These are phyloP conservation scores for Zhuliangozyma blackwelliae DNA, from an alignment of 1,139 yeast genomes.

Conservation along the genomic window DNA sequence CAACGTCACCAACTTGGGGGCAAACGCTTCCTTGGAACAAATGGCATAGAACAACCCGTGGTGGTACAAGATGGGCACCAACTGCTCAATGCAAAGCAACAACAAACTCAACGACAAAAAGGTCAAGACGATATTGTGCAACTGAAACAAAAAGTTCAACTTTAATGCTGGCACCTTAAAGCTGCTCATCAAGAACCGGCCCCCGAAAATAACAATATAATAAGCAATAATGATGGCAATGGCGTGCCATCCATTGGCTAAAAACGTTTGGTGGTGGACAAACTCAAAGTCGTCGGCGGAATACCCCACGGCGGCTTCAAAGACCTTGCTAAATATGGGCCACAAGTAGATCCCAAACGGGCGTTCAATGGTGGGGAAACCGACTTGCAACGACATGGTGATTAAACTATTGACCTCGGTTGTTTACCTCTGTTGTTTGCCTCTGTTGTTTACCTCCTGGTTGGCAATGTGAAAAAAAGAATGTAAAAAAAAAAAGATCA, in stretches of 20 bases:
- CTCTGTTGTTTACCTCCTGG: too few relatives aligned
- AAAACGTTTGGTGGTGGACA: conserved; percentile 57
- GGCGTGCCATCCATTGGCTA: conserved; percentile 68
- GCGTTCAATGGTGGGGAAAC: conserved; percentile 61
- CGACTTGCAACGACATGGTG: conserved; percentile 16
- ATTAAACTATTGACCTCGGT: too few relatives aligned
- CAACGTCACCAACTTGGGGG: conserved; percentile 76
- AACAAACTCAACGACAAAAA: conserved; percentile 62
- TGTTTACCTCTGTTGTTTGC: too few relatives aligned
- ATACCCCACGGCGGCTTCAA: conserved; percentile 51
- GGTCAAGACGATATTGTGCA: conserved; percentile 81
- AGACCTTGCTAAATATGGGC: conserved; percentile 72
- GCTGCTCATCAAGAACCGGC: conserved; percentile 47
- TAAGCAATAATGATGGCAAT: conserved; percentile 61
- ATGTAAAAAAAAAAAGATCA: too few relatives aligned
- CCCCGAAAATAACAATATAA: conserved; percentile 82
- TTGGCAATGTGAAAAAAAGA: too few relatives aligned
- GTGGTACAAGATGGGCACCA: conserved; percentile 70
- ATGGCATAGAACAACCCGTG: conserved; percentile 85
- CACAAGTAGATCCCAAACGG: conserved; percentile 90
- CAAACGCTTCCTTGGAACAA: conserved; percentile 77
- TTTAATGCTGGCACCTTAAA: conserved; percentile 60
- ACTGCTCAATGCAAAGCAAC: conserved; percentile 73
- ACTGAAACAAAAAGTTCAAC: conserved; percentile 53
- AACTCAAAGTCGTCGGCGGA: conserved; percentile 74